phyloP scores from a whole-genome alignment of 345 rosid genomes.

The Gossypium thurberi region DNA sequence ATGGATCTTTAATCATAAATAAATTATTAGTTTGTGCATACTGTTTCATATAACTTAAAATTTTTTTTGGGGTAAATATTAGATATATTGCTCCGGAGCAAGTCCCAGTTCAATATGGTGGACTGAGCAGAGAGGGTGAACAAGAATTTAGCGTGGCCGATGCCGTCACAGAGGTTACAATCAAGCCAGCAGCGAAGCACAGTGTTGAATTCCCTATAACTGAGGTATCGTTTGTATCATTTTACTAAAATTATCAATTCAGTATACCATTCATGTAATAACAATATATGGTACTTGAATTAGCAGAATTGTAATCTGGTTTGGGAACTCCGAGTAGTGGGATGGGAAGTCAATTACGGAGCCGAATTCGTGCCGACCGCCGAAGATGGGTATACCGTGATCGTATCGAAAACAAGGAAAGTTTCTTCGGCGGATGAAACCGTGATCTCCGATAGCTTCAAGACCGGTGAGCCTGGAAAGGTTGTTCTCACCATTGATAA shows the following conservation, averaged over 20 bases:
- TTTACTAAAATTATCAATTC: neutral
- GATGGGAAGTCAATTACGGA: constrained; percentile 70
- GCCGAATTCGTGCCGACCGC: constrained; percentile 67
- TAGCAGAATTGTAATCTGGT: constrained; percentile 43
- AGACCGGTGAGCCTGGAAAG: constrained; percentile 62
- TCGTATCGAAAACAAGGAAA: constrained; percentile 65
- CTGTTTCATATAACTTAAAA: neutral
- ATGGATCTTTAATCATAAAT: neutral
- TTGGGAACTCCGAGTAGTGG: constrained; percentile 81
- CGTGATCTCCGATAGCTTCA: constrained; percentile 52
- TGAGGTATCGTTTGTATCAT: constrained; percentile 42
- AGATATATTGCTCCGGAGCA: constrained; percentile 69
- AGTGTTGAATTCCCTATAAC: constrained; percentile 52
- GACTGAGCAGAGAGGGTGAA: constrained; percentile 51
- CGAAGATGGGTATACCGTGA: constrained; percentile 65
- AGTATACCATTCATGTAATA: neutral
- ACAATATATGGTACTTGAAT: constrained; percentile 1
- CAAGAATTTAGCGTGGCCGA: constrained; percentile 47
- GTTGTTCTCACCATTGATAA: constrained; percentile 70
- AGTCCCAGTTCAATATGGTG: constrained; percentile 62
- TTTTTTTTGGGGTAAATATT: constrained; percentile 1
- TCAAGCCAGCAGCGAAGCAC: constrained; percentile 65
- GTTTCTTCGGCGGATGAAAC: constrained; percentile 49
- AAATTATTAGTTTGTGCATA: neutral
- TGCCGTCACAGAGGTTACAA: constrained; percentile 40